Percentiles rank a stretch among this genome's conserved stretches.
Conservation (phyloP, 768 basidiomycete genomes). For the Tricholoma flavovirens region DNA sequence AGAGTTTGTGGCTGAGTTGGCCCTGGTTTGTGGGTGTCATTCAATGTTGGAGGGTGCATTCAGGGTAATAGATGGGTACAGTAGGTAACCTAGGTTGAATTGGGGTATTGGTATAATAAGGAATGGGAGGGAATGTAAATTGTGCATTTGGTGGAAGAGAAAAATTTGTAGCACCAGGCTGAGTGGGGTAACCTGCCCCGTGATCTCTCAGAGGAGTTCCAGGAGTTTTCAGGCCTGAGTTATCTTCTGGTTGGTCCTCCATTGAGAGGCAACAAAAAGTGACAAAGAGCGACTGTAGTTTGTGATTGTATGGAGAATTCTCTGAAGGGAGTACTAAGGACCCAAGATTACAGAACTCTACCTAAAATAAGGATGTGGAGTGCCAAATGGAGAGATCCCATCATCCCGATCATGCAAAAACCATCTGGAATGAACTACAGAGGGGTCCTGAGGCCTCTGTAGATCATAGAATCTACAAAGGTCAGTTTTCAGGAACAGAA, state of each 20-base stretch:
- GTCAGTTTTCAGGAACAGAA: background rate
- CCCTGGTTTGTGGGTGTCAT: conserved; percentile 12
- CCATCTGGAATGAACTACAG: background rate
- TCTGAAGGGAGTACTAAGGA: background rate
- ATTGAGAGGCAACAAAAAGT: background rate
- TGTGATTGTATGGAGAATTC: background rate
- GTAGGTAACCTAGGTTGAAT: too few relatives aligned
- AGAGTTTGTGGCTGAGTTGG: conserved; percentile 22
- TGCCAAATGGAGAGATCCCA: too few relatives aligned
- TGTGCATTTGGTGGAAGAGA: background rate
- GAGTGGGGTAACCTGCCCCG: background rate
- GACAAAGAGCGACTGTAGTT: background rate
- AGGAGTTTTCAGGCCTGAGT: background rate
- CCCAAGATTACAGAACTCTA: background rate
- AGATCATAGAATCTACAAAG: background rate
- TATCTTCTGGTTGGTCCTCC: background rate
- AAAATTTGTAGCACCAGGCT: background rate
- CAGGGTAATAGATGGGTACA: background rate
- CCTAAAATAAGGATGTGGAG: too few relatives aligned
- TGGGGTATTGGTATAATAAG: background rate
- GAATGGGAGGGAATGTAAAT: background rate
- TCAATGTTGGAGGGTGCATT: background rate
- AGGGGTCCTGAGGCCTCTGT: background rate
- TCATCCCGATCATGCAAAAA: too few relatives aligned
- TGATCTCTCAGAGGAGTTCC: background rate